A percentile compares a stretch with the other conserved stretches of the same genome.
These are phyloP conservation scores for Globisporangium takayamanum DNA, from an alignment of 352 stramenopile genomes.

Conservation along the genomic window DNA sequence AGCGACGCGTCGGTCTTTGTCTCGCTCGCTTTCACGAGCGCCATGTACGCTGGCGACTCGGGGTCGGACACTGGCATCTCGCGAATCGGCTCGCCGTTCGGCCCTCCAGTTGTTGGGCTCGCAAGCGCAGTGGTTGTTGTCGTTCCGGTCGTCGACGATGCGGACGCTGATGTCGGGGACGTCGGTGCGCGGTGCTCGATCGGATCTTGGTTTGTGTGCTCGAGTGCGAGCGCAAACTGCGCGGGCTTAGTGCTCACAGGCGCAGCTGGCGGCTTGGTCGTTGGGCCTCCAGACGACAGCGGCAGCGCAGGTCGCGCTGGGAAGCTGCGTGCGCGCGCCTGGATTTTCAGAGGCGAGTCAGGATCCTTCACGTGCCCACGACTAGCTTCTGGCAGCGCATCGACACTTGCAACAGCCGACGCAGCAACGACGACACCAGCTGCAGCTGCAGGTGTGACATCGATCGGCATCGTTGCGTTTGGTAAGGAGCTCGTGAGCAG, in stretches of 20 bases:
- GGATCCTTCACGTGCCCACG: slow-evolving; percentile 1
- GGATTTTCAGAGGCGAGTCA: slow-evolving; percentile 9
- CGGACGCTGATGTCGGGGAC: slow-evolving; percentile 1
- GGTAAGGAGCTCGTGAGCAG: no score
- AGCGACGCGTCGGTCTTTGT: slow-evolving; percentile 35
- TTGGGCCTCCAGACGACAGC: background rate
- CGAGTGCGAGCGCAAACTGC: slow-evolving; percentile 15
- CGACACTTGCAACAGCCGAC: no score
- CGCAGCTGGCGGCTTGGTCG: background rate
- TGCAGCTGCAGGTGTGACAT: background rate
- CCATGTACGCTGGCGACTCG: slow-evolving; percentile 32
- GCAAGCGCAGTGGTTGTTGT: slow-evolving; percentile 1
- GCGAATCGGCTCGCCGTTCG: slow-evolving; percentile 4
- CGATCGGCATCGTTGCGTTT: background rate
- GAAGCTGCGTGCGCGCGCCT: slow-evolving; percentile 14
- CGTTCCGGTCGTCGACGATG: background rate
- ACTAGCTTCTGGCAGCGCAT: no score
- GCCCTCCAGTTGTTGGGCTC: background rate
- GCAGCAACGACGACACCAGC: no score
- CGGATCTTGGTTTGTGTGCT: slow-evolving; percentile 15
- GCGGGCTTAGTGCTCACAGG: background rate
- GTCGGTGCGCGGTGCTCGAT: slow-evolving; percentile 3
- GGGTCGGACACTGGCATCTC: slow-evolving; percentile 26
- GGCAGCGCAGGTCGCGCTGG: slow-evolving; percentile 1
- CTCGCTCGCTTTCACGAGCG: slow-evolving; percentile 37